Base-by-base conservation (phyloP, 2,329 filamentous ascomycete genomes). In the Hypoxylon sp. region DNA sequence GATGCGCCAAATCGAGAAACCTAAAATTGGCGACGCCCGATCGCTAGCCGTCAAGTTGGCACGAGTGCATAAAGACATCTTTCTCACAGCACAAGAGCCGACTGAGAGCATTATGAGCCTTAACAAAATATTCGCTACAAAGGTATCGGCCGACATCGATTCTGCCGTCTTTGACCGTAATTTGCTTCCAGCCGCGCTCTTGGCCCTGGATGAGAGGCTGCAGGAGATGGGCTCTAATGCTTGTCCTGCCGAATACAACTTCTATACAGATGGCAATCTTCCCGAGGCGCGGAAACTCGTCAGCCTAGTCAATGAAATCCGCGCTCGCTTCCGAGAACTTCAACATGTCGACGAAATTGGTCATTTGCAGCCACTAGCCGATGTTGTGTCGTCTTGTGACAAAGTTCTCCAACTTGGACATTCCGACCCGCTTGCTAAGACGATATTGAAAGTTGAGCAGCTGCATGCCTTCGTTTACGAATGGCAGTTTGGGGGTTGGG, bases 401-500 rank as follows among this genome's bases (percentile, higher is more conserved):
- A 90, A 92, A 71, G 84, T 97, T 0, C 84, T 97, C 1, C 86
- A 90, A 60, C 88, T 97, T 73, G 85, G 88, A 21, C 90, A 98
- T 73, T 87, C 88, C 0, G 94, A 97, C 61, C 94, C 96, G 0
- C 84, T 99, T 3, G 94, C 94, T 1, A 94, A 92, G 74, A 89
- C 97, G 62, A 87, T 99, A 57, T 92, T 91, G 1, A 93, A 92
- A 76, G 86, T 96, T 2, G 97, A 99, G 79, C 93, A 95, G 70
- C 84, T 99, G 3, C 93, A 98, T 79, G 86, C 85, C 0, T 90
- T 91, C 71, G 88, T 99, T 52, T 91, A 98, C 69, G 94, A 98
- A 79, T 99, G 96, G 96, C 94, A 99, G 78, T 89, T 89, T 76
- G 88, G 89, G 34, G 90, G 91, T 45, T 94, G 97, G 80, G 94